phyloP scores from a whole-genome alignment of 2,329 filamentous ascomycete species.

The Lomentospora prolificans region DNA sequence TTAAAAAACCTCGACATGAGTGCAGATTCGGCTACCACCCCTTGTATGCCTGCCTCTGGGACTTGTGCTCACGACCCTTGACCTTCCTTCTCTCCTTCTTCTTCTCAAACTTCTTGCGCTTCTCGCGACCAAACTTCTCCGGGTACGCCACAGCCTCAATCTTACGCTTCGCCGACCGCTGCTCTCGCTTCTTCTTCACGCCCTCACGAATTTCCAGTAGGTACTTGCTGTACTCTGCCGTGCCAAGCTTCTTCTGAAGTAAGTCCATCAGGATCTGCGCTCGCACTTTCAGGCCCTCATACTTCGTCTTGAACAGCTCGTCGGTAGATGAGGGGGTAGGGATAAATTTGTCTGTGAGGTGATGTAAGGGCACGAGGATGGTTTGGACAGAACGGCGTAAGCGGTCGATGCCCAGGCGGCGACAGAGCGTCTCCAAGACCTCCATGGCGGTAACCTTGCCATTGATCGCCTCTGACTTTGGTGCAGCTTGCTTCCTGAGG shows the following conservation, averaged over 20 bases:
- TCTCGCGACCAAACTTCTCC: slow-evolving; percentile 66
- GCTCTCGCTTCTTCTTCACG: slow-evolving; percentile 62
- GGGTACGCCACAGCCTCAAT: slow-evolving; percentile 79
- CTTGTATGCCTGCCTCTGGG: slow-evolving; percentile 61
- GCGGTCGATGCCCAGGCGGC: slow-evolving; percentile 45
- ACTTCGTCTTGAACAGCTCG: slow-evolving; percentile 55
- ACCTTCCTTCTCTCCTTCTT: slow-evolving; percentile 78
- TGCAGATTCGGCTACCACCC: slow-evolving; percentile 23
- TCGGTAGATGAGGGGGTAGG: slow-evolving; percentile 62
- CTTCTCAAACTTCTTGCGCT: slow-evolving; percentile 74
- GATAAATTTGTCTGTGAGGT: slow-evolving; percentile 73
- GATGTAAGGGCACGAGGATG: slow-evolving; percentile 56
- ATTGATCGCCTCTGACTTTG: slow-evolving; percentile 52
- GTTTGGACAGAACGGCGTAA: slow-evolving; percentile 54
- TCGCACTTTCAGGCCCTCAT: slow-evolving; percentile 61
- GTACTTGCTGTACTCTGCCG: slow-evolving; percentile 64
- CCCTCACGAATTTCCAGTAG: slow-evolving; percentile 63
- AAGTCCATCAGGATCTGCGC: slow-evolving; percentile 69
- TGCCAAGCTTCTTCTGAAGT: slow-evolving; percentile 80
- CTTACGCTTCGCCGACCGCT: slow-evolving; percentile 72
- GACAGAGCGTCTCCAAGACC: slow-evolving; percentile 60
- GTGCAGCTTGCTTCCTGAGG: slow-evolving; percentile 63
- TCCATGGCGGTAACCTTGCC: slow-evolving; percentile 69
- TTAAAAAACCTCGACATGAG: too few species aligned
- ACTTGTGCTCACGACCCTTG: slow-evolving; percentile 62